Evolutionary conservation across 1,284 basidiomycete genomes (phyloP).

Genomic region (Psilocybe mexicana): DNA sequence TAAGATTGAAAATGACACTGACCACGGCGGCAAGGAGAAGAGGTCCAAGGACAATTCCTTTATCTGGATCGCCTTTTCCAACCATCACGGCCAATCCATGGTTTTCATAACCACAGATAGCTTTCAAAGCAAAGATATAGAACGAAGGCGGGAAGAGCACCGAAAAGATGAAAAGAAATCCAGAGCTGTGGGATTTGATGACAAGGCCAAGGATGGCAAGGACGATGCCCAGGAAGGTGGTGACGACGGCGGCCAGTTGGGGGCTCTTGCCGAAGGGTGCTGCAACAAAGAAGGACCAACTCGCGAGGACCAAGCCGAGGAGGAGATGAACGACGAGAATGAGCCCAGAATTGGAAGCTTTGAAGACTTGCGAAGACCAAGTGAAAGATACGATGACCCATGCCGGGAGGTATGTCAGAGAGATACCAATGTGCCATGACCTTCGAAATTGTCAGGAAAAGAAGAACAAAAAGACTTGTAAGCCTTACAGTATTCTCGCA

Average conservation of each 20-base stretch:
- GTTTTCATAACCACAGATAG: conserved; percentile 69
- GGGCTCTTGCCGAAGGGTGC: conserved; percentile 74
- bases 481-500: conserved; percentile 22
- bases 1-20: conserved; percentile 25
- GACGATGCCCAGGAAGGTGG: conserved; percentile 67
- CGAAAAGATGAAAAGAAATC: conserved; percentile 70
- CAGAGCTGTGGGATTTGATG: conserved; percentile 48
- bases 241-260: conserved; percentile 68
- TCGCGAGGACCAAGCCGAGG: conserved; percentile 68
- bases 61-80: conserved; percentile 61
- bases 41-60: conserved; percentile 56
- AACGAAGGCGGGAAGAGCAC: conserved; percentile 56
- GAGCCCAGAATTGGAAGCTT: conserved; percentile 59
- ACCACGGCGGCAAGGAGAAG: conserved; percentile 66
- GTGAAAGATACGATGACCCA: conserved; percentile 43
- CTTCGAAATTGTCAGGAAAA: conserved; percentile 31
- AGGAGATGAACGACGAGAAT: conserved; percentile 69
- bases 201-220: conserved; percentile 58
- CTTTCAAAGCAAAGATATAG: conserved; percentile 70
- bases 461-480: not conserved
- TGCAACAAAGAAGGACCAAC: conserved; percentile 71
- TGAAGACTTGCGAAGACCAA: conserved; percentile 72
- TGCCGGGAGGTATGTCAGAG: conserved; percentile 35
- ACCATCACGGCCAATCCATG: conserved; percentile 53
- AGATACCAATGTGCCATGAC: conserved; percentile 65